Conservation (phyloP, 2,329 filamentous ascomycete genomes). For the Pestalotiopsis sp. region DNA sequence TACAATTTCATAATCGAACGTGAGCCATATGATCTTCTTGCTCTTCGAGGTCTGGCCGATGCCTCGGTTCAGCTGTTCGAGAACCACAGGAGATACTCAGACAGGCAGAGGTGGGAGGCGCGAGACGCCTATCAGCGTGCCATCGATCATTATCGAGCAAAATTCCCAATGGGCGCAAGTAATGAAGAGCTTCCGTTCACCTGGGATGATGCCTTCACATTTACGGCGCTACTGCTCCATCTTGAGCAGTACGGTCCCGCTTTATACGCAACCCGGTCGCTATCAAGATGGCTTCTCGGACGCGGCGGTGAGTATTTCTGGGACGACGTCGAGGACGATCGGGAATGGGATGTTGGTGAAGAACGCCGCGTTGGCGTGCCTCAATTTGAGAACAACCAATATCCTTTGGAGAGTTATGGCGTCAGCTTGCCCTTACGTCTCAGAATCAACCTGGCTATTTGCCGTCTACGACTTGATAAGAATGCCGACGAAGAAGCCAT, state of each 20-base stretch:
- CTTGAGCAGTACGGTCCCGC: constrained; percentile 64
- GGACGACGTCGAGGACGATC: constrained; percentile 74
- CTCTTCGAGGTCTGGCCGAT: constrained; percentile 57
- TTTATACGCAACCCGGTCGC: constrained; percentile 65
- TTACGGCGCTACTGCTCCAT: constrained; percentile 76
- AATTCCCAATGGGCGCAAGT: constrained; percentile 20
- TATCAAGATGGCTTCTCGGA: constrained; percentile 82
- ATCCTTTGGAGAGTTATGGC: constrained; percentile 65
- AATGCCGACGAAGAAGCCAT: constrained; percentile 69
- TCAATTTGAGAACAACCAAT: constrained; percentile 57
- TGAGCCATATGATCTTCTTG: constrained; percentile 52
- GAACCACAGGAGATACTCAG: constrained; percentile 42
- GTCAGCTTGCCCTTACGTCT: constrained; percentile 76
- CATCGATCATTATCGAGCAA: constrained; percentile 41
- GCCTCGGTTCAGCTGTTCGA: constrained; percentile 50
- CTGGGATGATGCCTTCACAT: constrained; percentile 86
- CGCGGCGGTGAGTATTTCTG: constrained; percentile 74
- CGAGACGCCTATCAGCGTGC: constrained; percentile 49
- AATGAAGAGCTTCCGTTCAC: constrained; percentile 41
- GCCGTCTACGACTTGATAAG: constrained; percentile 71
- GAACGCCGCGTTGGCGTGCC: constrained; percentile 63
- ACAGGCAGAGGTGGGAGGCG: constrained; percentile 33
- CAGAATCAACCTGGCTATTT: constrained; percentile 79
- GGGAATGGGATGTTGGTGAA: constrained; percentile 83
- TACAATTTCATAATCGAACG: constrained; percentile 56